A percentile compares a stretch with the other conserved stretches of the same genome.
These are phyloP conservation scores for Colletotrichum tamarilloi DNA, from an alignment of 2,329 filamentous ascomycete species.

Conservation along the genomic window DNA sequence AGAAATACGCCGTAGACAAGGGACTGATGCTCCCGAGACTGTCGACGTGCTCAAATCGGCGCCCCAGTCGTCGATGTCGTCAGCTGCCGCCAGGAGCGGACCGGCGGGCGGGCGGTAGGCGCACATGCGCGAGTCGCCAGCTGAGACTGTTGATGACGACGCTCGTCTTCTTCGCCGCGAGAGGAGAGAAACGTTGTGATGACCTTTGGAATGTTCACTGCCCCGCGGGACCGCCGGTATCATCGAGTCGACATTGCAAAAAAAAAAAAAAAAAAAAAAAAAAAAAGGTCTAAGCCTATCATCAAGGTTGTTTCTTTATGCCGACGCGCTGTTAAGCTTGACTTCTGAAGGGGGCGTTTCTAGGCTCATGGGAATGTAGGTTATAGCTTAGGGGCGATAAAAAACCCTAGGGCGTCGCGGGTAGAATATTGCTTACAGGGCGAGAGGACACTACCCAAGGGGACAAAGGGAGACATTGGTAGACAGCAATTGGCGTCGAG, in stretches of 20 bases:
- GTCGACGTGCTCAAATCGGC: conserved; percentile 54
- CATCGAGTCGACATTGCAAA: conserved; percentile 58
- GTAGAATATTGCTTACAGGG: conserved; percentile 53
- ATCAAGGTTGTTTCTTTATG: conserved; percentile 33
- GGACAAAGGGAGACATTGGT: conserved; percentile 47
- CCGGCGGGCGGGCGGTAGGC: conserved; percentile 55
- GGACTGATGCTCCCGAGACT: conserved; percentile 52
- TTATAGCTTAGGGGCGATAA: conserved; percentile 47
- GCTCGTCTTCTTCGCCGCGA: conserved; percentile 50
- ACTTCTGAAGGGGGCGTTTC: conserved; percentile 43
- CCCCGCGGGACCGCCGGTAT: conserved; percentile 56
- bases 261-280: too few species aligned
- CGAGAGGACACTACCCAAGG: conserved; percentile 55
- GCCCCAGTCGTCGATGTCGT: conserved; percentile 57
- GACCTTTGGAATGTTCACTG: conserved; percentile 50
- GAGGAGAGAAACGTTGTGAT: conserved; percentile 48
- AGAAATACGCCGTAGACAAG: too few species aligned
- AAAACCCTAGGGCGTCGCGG: conserved; percentile 49
- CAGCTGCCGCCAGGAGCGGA: conserved; percentile 59
- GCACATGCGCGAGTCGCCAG: conserved; percentile 55
- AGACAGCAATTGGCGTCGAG: conserved; percentile 48
- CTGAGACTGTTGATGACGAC: conserved; percentile 60
- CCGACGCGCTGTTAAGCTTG: conserved; percentile 47
- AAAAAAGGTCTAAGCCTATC: too few species aligned
- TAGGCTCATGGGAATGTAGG: conserved; percentile 45